Evolutionary conservation across 805 yeast genomes (phyloP).

Genomic region (Wickerhamiella nectarea): DNA sequence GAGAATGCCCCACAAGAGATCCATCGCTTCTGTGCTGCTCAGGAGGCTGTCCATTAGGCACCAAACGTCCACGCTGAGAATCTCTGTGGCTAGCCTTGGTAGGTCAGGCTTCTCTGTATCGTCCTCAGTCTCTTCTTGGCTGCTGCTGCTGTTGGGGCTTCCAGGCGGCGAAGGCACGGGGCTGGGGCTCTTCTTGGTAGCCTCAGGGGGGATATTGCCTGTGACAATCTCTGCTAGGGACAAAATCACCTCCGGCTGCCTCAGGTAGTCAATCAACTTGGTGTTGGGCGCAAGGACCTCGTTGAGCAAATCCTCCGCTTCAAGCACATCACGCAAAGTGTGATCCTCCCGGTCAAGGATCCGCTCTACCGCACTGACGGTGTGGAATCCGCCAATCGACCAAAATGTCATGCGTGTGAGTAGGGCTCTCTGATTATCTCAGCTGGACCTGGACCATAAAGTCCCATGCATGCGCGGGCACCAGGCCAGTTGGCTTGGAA

Average conservation of each 20-base stretch:
- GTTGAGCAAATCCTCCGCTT: slow-evolving; percentile 60
- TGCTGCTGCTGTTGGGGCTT: slow-evolving; percentile 13
- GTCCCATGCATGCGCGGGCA: too few relatives aligned
- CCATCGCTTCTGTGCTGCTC: slow-evolving; percentile 53
- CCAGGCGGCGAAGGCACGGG: slow-evolving; percentile 1
- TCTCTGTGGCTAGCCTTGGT: slow-evolving; percentile 76
- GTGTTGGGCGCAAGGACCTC: slow-evolving; percentile 61
- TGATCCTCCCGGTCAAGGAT: slow-evolving; percentile 36
- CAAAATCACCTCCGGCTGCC: slow-evolving; percentile 61
- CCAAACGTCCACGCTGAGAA: slow-evolving; percentile 87
- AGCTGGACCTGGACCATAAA: too few relatives aligned
- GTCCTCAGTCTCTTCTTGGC: slow-evolving; percentile 14
- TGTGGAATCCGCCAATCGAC: slow-evolving; percentile 45
- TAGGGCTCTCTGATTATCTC: too few relatives aligned
- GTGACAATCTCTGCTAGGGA: slow-evolving; percentile 51
- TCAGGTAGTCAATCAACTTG: slow-evolving; percentile 61
- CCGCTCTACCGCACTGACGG: slow-evolving; percentile 41
- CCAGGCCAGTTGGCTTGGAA: too few relatives aligned
- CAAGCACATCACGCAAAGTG: slow-evolving; percentile 40
- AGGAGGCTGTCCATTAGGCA: slow-evolving; percentile 79
- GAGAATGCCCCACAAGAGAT: slow-evolving; percentile 65
- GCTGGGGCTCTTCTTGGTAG: slow-evolving; percentile 12
- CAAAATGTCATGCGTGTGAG: slow-evolving; percentile 36
- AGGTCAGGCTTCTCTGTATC: slow-evolving; percentile 10
- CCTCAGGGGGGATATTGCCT: slow-evolving; percentile 9